Evolutionary conservation across 345 rosid genomes (phyloP).

Genomic region (Eucalyptus erythrocorys): DNA sequence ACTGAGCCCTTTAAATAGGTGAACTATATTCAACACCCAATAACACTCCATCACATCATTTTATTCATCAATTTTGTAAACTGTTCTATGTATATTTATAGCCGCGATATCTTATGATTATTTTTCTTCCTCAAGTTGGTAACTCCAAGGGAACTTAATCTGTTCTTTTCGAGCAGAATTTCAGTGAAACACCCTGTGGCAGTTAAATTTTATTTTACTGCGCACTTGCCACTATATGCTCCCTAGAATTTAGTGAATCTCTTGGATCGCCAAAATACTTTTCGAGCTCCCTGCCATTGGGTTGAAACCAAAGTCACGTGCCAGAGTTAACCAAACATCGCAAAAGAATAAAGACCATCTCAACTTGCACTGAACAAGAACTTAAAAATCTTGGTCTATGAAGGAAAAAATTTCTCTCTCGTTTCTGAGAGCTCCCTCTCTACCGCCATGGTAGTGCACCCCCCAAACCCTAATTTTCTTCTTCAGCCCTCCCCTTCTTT

Average conservation of each 20-base stretch:
- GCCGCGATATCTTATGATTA: not conserved
- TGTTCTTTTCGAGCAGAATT: not conserved
- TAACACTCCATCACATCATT: not conserved
- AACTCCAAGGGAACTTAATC: not conserved
- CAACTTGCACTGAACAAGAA: too few relatives aligned
- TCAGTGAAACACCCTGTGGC: not conserved
- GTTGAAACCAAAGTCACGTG: not conserved
- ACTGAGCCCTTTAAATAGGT: not conserved
- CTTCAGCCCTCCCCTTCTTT: too few relatives aligned
- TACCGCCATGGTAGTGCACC: too few relatives aligned
- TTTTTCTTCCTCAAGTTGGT: not conserved
- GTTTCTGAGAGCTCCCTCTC: too few relatives aligned
- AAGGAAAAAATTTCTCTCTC: too few relatives aligned
- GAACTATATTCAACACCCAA: not conserved
- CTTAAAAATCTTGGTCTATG: too few relatives aligned
- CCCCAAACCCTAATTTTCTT: too few relatives aligned
- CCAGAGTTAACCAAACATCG: too few relatives aligned
- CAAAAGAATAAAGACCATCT: too few relatives aligned
- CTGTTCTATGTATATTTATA: not conserved
- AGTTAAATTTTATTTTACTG: not conserved
- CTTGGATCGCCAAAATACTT: not conserved
- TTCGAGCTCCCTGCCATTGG: not conserved
- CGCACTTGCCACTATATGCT: not conserved
- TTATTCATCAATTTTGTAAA: not conserved
- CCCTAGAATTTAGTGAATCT: not conserved